Evolutionary conservation across 2,329 filamentous ascomycete species (phyloP).

Genomic region (Scedosporium boydii): DNA sequence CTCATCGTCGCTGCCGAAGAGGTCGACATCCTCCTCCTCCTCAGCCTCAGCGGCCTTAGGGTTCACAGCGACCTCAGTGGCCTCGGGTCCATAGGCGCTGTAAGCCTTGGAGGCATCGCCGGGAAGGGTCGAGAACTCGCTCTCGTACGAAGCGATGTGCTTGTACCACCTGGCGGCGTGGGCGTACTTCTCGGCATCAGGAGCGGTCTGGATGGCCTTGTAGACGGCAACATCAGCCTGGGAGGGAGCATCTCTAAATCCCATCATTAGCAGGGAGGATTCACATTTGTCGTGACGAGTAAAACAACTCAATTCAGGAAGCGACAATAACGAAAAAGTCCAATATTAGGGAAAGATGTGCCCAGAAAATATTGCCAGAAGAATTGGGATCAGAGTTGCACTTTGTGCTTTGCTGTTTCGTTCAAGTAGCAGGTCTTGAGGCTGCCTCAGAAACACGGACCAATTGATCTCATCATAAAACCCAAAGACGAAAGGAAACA

Average conservation of each 20-base stretch:
- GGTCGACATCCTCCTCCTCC: conserved; percentile 65
- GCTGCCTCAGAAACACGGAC: conserved; percentile 92
- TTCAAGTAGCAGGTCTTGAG: conserved; percentile 82
- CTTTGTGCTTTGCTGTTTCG: conserved; percentile 59
- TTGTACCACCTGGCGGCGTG: conserved; percentile 97
- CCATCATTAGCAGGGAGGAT: conserved; percentile 6
- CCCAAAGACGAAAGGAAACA: not conserved
- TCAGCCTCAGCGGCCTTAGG: conserved; percentile 50
- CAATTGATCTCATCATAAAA: conserved; percentile 69
- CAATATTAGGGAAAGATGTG: not conserved
- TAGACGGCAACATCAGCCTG: conserved; percentile 95
- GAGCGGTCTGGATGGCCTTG: conserved; percentile 73
- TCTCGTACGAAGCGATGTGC: conserved; percentile 88
- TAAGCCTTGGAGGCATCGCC: conserved; percentile 85
- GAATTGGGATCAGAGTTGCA: conserved; percentile 61
- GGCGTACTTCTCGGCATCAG: conserved; percentile 80
- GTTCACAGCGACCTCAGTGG: conserved; percentile 67
- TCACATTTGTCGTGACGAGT: not conserved
- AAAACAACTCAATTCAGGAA: not conserved
- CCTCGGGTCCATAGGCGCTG: conserved; percentile 86
- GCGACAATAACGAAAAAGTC: no score
- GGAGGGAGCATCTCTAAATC: conserved; percentile 51
- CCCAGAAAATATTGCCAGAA: not conserved
- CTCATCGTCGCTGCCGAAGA: conserved; percentile 90
- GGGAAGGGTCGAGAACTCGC: conserved; percentile 82